Conservation (phyloP, 2,329 filamentous ascomycete genomes). For the Sclerotinia spermophila region DNA sequence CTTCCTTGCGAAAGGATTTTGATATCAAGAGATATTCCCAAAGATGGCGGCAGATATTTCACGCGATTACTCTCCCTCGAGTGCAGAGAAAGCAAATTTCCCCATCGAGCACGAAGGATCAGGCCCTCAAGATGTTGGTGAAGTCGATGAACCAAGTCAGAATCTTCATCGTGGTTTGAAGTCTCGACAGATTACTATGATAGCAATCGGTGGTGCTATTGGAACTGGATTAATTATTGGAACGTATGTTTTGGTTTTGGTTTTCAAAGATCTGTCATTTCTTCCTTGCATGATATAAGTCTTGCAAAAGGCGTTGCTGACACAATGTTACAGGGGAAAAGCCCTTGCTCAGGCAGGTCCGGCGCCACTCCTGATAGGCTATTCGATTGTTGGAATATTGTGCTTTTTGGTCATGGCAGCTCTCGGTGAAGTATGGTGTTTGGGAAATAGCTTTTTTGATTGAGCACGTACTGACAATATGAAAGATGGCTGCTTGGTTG, state of each 20-base stretch:
- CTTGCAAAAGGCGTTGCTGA: conserved; percentile 5
- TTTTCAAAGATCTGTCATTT: background rate
- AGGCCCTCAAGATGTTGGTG: background rate
- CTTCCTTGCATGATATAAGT: background rate
- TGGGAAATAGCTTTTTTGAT: conserved; percentile 8
- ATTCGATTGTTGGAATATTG: conserved; percentile 64
- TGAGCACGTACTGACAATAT: conserved; percentile 49
- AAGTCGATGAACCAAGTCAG: conserved; percentile 30
- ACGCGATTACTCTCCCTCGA: conserved; percentile 9
- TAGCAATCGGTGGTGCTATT: conserved; percentile 67
- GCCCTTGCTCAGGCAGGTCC: conserved; percentile 50
- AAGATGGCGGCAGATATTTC: background rate
- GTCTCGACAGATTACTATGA: conserved; percentile 56
- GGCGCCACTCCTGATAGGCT: conserved; percentile 67
- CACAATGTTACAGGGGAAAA: conserved; percentile 37
- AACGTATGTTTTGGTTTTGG: conserved; percentile 38
- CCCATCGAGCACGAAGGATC: background rate
- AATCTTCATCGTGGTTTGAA: conserved; percentile 49
- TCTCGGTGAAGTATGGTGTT: conserved; percentile 41
- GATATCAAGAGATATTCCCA: background rate
- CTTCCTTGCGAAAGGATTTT: background rate
- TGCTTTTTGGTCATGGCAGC: conserved; percentile 80
- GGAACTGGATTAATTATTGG: conserved; percentile 65
- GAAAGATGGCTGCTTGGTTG: conserved; percentile 73
- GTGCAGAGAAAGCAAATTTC: background rate